Evolutionary conservation across 306 rosid species (phyloP).

Genomic region (Lithocarpus polystachyus): DNA sequence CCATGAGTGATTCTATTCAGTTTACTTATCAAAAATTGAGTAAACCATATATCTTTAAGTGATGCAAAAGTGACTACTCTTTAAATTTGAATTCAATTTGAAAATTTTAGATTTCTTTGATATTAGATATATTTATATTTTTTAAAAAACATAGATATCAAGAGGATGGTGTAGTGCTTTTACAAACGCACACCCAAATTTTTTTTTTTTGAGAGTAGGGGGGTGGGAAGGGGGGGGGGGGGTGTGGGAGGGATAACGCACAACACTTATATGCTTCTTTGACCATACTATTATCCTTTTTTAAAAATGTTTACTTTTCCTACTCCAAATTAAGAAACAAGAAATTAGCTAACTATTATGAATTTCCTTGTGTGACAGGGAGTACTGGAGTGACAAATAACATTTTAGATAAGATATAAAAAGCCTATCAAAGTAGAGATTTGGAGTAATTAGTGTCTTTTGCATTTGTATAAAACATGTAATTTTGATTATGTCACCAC

Average conservation of each 20-base stretch:
- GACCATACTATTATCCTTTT: constrained; percentile 6
- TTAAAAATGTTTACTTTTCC: constrained; percentile 12
- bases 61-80: not conserved
- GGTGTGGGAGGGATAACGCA: not conserved
- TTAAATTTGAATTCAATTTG: not conserved
- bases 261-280: not conserved
- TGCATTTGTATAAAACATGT: no score
- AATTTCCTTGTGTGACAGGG: not conserved
- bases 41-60: not conserved
- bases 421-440: not conserved
- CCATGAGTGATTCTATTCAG: not conserved
- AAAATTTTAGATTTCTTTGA: not conserved
- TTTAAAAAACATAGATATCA: constrained; percentile 9
- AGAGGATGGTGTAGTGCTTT: constrained; percentile 1
- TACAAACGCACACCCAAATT: not conserved
- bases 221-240: no score
- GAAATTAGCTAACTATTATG: constrained; percentile 10
- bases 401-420: not conserved
- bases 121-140: not conserved
- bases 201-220: not conserved
- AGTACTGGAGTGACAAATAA: not conserved
- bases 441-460: no score
- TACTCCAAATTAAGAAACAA: constrained; percentile 10
- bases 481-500: no score
- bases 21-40: constrained; percentile 7